phyloP scores from a whole-genome alignment of 495 filamentous ascomycete species.

The Tuber aestivum region DNA sequence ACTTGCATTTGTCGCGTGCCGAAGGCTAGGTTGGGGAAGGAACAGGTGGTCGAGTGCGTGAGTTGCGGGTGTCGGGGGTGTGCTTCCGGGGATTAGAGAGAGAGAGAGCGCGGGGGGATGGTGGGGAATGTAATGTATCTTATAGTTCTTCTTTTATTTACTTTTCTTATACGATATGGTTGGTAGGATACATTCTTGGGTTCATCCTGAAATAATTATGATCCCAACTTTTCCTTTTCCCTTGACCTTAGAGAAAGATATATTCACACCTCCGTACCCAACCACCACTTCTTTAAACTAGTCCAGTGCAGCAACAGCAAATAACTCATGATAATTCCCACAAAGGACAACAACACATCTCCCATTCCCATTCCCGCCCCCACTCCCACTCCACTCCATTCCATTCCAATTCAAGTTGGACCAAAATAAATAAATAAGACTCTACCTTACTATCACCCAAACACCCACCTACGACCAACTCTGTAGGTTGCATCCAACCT shows the following conservation, averaged over 20 bases:
- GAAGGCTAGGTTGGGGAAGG: constrained; percentile 82
- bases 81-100: constrained; percentile 69
- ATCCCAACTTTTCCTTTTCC: neutral
- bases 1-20: constrained; percentile 98
- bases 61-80: constrained; percentile 92
- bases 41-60: constrained; percentile 87
- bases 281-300: neutral
- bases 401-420: neutral
- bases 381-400: neutral
- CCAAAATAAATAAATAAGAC: too few species aligned
- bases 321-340: neutral
- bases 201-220: neutral
- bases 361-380: neutral
- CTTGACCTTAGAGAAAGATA: neutral
- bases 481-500: too few species aligned
- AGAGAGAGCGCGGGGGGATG: neutral
- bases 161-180: neutral
- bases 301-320: too few species aligned
- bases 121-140: neutral
- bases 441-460: too few species aligned
- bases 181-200: neutral
- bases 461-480: neutral
- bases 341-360: neutral
- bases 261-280: neutral
- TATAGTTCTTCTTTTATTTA: neutral